Conservation (phyloP, 2,329 filamentous ascomycete genomes). For the Truncatella angustata region DNA sequence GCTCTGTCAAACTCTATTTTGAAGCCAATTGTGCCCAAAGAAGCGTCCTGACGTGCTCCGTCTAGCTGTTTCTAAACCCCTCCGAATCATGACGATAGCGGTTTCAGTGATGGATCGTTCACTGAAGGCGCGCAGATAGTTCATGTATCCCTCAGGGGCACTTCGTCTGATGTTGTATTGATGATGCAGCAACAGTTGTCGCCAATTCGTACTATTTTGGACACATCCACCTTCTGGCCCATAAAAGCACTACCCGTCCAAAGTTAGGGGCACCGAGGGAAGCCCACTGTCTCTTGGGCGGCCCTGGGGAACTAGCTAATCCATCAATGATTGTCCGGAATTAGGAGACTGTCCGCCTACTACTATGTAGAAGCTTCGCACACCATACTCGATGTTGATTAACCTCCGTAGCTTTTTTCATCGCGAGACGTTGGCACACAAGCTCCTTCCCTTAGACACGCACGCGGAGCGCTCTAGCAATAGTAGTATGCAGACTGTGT, state of each 20-base stretch:
- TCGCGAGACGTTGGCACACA: background rate
- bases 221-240: background rate
- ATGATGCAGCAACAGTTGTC: background rate
- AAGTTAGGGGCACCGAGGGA: background rate
- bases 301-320: background rate
- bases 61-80: background rate
- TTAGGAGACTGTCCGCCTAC: background rate
- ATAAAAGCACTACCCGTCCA: background rate
- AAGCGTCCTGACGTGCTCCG: background rate
- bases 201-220: background rate
- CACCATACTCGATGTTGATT: background rate
- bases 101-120: background rate
- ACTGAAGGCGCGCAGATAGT: no score
- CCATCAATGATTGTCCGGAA: background rate
- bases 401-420: background rate
- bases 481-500: background rate
- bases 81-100: background rate
- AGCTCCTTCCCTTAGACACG: no score
- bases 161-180: background rate
- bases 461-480: background rate
- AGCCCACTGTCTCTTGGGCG: background rate
- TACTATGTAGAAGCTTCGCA: background rate
- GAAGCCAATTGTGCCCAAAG: background rate
- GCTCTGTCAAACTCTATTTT: background rate
- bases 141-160: background rate